Conservation (phyloP, 441 rosid species). For the Jatropha podagrica region DNA sequence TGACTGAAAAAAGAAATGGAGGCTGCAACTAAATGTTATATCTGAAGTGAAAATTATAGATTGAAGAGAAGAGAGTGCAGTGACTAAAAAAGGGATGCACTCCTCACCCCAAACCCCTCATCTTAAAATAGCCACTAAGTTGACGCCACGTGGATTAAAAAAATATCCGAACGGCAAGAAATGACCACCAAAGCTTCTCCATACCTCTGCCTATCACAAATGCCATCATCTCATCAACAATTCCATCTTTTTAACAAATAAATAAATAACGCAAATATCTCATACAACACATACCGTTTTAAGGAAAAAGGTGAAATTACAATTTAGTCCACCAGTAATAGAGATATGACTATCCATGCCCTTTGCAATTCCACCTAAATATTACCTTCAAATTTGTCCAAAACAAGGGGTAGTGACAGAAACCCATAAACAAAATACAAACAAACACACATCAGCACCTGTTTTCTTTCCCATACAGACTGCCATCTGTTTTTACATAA, state of each 20-base stretch:
- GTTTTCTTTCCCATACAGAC: slow-evolving; percentile 29
- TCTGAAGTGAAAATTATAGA: too few relatives aligned
- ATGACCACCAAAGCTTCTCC: slow-evolving; percentile 56
- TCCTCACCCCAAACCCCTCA: slow-evolving; percentile 59
- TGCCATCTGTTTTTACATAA: slow-evolving; percentile 40
- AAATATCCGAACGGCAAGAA: slow-evolving; percentile 47
- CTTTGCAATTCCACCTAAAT: slow-evolving; percentile 21
- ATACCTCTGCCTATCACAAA: slow-evolving; percentile 35
- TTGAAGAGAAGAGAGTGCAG: too few relatives aligned
- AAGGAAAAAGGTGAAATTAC: slow-evolving; percentile 13
- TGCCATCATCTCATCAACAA: slow-evolving; percentile 55
- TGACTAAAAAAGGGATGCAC: background rate
- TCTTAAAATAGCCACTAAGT: slow-evolving; percentile 42
- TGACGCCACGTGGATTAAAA: slow-evolving; percentile 49
- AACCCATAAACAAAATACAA: slow-evolving; percentile 27
- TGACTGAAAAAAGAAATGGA: too few relatives aligned
- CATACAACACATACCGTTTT: background rate
- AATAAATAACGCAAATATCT: background rate
- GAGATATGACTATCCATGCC: slow-evolving; percentile 17
- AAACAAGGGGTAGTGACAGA: slow-evolving; percentile 42
- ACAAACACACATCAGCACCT: slow-evolving; percentile 21
- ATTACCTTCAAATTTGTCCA: slow-evolving; percentile 44
- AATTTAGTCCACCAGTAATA: background rate
- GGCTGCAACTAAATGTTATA: too few relatives aligned
- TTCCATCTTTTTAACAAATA: slow-evolving; percentile 23